Evolutionary conservation across 78 protist species (phyloP), one percentile per base, ranked within the genome.

Genomic region (Tieghemostelium lacteum): DNA sequence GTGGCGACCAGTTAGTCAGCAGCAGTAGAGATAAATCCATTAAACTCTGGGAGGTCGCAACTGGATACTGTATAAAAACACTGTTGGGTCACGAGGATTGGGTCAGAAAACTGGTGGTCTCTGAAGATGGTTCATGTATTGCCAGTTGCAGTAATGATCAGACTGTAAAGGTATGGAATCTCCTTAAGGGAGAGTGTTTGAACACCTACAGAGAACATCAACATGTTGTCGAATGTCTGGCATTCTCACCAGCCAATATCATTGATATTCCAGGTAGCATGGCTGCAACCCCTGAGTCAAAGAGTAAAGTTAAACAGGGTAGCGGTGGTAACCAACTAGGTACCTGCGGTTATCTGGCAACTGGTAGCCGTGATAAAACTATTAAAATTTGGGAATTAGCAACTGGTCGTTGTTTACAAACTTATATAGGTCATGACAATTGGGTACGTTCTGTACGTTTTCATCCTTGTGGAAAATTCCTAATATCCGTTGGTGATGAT

Each of bases 191-290:
- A 3, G 94, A 93, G 54, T 83, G 95, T 91, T 36, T 61, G 42
- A 55, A 52, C 1, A 88, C 71, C 3, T 58, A 88, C 55, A 63
- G 93, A 57, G 98, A 85, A 28, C 98, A 96, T 57, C 58, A 39
- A 3, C 96, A 95, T 58, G 95, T 93, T 6, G 95, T 96, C 16
- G 97, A 95, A 49, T 94, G 97, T 80, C 77, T 92, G 28, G 95
- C 93, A 19, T 93, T 78, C 24, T 94, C 97, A 36, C 91, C 92
- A 3, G 95, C 95, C 24, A 87, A 45, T 42, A 69, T 57, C 50
- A 50, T 70, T 7, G 80, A 83, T 10, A 50, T 60, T 2, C 86
- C 91, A 62, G 75, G 75, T 54, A 61, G 71, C 0, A 58, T 70
- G 0, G 26, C 65, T 19, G 61, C 93, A 22, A 73, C 86, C n/a